Percentiles rank a stretch among this genome's conserved stretches.
Conservation (phyloP, 2,329 filamentous ascomycete species). For the Fusarium circinatum region DNA sequence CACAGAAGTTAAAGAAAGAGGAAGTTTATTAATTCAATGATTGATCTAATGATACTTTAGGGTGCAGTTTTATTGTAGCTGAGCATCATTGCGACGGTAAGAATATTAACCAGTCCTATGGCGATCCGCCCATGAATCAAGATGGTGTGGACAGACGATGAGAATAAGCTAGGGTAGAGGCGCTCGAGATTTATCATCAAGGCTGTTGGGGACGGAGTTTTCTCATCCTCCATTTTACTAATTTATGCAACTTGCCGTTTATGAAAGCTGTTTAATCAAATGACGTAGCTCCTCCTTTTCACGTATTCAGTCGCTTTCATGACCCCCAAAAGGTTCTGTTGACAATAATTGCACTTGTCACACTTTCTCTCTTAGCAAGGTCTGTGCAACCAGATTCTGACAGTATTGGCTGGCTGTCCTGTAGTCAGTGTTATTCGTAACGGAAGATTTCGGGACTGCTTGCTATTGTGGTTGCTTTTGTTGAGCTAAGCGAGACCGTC, state of each 20-base stretch:
- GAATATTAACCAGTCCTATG: background rate
- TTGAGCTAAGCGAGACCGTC: background rate
- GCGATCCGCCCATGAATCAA: background rate
- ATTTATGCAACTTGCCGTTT: accelerated
- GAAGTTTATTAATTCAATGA: accelerated
- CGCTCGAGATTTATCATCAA: background rate
- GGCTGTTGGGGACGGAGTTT: no score
- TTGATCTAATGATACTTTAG: background rate
- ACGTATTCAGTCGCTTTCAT: no score
- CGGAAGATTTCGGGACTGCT: background rate
- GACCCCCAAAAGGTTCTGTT: background rate
- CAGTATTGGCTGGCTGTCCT: background rate
- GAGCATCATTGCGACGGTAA: accelerated
- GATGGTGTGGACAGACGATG: background rate
- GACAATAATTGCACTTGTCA: accelerated
- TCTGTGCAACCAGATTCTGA: background rate
- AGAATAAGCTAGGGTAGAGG: accelerated
- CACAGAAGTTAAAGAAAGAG: background rate
- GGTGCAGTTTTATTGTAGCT: no score
- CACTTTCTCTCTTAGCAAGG: accelerated
- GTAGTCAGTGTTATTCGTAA: accelerated
- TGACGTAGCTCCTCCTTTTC: background rate
- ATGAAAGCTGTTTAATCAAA: accelerated
- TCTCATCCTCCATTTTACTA: no score
- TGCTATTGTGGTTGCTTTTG: background rate